Percentiles rank a stretch among this genome's conserved stretches.
phyloP scores from a whole-genome alignment of 73 alveolate species.

The Effrenium voratum region DNA sequence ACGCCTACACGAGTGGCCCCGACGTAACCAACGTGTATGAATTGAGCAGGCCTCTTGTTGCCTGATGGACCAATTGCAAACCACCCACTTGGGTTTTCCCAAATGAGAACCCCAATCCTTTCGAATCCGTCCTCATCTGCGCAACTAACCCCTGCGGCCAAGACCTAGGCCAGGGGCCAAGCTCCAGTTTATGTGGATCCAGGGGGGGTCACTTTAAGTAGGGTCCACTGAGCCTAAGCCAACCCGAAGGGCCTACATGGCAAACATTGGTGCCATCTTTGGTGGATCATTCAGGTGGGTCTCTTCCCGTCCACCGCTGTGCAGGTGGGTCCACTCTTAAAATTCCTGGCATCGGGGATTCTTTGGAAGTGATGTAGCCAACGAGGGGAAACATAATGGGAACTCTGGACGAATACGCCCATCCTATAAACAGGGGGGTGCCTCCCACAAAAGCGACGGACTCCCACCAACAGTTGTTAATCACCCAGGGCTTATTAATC shows the following conservation, averaged over 20 bases:
- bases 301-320: neutral
- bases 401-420: no score
- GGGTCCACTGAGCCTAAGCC: neutral
- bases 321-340: neutral
- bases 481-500: neutral
- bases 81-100: neutral
- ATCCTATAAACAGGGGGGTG: no score
- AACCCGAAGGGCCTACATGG: neutral
- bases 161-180: neutral
- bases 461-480: neutral
- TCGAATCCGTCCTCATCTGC: neutral
- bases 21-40: neutral
- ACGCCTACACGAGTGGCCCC: neutral
- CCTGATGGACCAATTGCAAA: neutral
- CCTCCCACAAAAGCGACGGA: no score
- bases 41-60: neutral
- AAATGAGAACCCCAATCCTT: neutral
- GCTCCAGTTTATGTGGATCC: neutral
- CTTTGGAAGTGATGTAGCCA: no score
- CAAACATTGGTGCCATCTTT: neutral
- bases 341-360: no score
- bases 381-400: no score
- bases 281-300: neutral
- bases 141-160: constrained; percentile 79
- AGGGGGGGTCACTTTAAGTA: neutral